Evolutionary conservation across 345 rosid genomes (phyloP), one percentile per base, ranked within the genome.

Genomic region (Eucalyptus sp.): DNA sequence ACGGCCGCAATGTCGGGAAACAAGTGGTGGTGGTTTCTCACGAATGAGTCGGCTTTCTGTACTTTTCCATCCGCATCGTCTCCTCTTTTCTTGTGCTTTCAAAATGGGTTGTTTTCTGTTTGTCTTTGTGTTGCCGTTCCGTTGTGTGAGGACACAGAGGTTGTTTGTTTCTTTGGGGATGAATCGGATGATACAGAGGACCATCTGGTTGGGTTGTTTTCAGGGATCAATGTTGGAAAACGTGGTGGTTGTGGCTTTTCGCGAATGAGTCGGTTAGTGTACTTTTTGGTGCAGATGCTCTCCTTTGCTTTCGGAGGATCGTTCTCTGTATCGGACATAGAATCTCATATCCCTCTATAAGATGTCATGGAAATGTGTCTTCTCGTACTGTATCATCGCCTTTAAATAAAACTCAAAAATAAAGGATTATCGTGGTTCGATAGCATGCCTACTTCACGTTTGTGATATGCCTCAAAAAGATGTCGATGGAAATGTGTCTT

Each of bases 21-120:
- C 92, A 90, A 62, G 90, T 92, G 25, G 91, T 92, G 18, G 85
- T 43, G 14, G 90, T 92, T 49, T 89, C 92, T 48, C 92, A 44
- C 22, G 91, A 90, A 13, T 92, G 86, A 86, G 49, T 29, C 52
- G 4, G 48, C 14, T n/a, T 10, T 17, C 17, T 43, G 88, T 22
- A 2, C 43, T 41, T 25, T 15, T n/a, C 68, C 79, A 18, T 44
- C 0, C 2, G 43, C 46, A 5, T 29, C 16, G 20, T 29, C 37
- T 14, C 10, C 37, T 3, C 11, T 33, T 20, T 37, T 76, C 46
- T 76, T 15, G 4, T 37, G 46, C 20, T 76, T 76, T 37, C 83
- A 10, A 18, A 18, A 18, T 10, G 14, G 83, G 13, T 10, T 33
- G 7, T 33, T 33, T 68, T 68, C 44, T 9, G 80, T 68, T 17